These are phyloP conservation scores for Ceratocystis destructans DNA, from an alignment of 2,329 filamentous ascomycete species.

Conservation along the genomic window DNA sequence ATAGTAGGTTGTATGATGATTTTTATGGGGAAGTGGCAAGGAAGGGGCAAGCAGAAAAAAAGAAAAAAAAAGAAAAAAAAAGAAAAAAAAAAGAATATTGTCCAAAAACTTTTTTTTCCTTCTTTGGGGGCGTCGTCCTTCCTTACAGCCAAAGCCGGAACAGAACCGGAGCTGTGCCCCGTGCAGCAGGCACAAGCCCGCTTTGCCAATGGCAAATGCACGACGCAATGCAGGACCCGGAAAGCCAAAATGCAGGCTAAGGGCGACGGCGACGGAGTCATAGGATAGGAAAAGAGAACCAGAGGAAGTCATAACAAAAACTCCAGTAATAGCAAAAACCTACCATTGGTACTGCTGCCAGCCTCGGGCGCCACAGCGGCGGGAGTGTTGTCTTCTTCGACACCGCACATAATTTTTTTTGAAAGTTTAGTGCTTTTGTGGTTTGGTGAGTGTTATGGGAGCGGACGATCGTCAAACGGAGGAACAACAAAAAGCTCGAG, in stretches of 20 bases:
- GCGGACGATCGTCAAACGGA: background rate
- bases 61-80: background rate
- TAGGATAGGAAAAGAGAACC: background rate
- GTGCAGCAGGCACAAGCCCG: background rate
- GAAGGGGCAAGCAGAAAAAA: slow-evolving; percentile 9
- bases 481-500: background rate
- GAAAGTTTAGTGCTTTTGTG: too few species aligned
- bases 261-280: background rate
- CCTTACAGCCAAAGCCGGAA: slow-evolving; percentile 12
- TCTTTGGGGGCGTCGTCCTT: slow-evolving; percentile 9
- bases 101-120: slow-evolving; percentile 8
- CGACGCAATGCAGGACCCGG: background rate
- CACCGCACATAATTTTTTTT: slow-evolving; percentile 15
- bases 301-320: background rate
- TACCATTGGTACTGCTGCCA: slow-evolving; percentile 5
- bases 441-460: background rate
- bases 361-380: slow-evolving; percentile 10
- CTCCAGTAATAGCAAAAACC: slow-evolving; percentile 2
- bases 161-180: slow-evolving; percentile 15
- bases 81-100: slow-evolving; percentile 2
- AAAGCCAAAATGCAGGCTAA: background rate
- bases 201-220: background rate
- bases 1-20: background rate
- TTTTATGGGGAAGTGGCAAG: slow-evolving; percentile 17
- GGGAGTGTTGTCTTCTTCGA: slow-evolving; percentile 18